Percentiles rank a stretch among this genome's conserved stretches.
Conservation (phyloP, 371 early-diverging fungal species). For the Capillidium rhysosporum region DNA sequence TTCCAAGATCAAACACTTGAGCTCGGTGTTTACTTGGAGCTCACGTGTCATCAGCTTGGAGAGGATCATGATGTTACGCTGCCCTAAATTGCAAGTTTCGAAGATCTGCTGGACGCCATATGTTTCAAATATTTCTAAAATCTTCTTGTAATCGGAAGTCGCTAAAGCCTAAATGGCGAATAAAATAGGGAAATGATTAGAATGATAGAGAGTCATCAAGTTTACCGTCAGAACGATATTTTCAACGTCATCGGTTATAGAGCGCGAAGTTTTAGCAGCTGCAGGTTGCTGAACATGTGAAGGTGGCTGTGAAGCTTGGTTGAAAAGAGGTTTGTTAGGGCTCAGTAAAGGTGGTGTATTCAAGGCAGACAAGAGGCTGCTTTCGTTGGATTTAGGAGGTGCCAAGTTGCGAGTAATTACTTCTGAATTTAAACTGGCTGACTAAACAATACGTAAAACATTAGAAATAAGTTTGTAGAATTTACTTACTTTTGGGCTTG, state of each 20-base stretch:
- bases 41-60: neutral
- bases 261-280: neutral
- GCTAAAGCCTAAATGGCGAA: neutral
- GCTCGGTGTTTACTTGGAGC: neutral
- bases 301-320: neutral
- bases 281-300: neutral
- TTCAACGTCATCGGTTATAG: neutral
- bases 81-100: neutral
- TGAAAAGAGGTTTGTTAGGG: too few relatives aligned
- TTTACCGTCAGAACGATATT: neutral
- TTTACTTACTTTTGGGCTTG: too few relatives aligned
- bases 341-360: too few relatives aligned
- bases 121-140: neutral
- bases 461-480: too few relatives aligned
- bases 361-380: too few relatives aligned
- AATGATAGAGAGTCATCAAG: neutral
- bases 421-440: too few relatives aligned
- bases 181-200: neutral
- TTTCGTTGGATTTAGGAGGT: too few relatives aligned
- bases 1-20: too few relatives aligned
- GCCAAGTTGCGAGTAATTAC: too few relatives aligned
- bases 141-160: neutral
- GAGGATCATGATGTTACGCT: neutral
- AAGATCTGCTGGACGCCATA: neutral
- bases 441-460: too few relatives aligned